Evolutionary conservation across 139 green algal genomes (phyloP), one percentile per base, ranked within the genome.

Genomic region (Haematococcus lacustris): DNA sequence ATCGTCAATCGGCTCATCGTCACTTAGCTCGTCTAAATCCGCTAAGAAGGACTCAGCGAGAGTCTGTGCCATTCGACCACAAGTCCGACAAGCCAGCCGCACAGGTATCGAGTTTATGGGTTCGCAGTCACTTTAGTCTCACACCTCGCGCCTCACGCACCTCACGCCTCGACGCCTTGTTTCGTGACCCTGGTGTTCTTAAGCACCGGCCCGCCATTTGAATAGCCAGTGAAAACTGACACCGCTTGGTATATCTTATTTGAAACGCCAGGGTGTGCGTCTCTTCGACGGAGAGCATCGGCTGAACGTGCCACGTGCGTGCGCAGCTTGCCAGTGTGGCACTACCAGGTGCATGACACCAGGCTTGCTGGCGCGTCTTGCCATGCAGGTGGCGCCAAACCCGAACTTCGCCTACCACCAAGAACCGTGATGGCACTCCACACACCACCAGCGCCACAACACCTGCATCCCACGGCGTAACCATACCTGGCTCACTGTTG

Each of bases 11-110:
- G 62, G 73, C 38, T 88, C 88, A 43, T 89, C 88, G n/a, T 98
- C 94, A 0, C 88, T 94, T 0, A 98, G 75, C 51, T 98, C 93
- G 4, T 98, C 92, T 23, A 98, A 61, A 59, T 98, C 94, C 17
- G 89, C 93, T n/a, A 98, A 75, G 73, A 98, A 98, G 7, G 76
- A 88, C 41, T 98, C 94, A 51, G 93, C 93, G 1, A 98, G 74
- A 3, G 93, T 84, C 17, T 79, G 74, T 2, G 67, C 67, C 67
- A 72, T 72, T n/a, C n/a, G n/a, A n/a, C n/a, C n/a, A n/a, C n/a
- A n/a, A n/a, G n/a, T n/a, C n/a, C n/a, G n/a, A n/a, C n/a, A n/a
- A 13, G 63, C 26, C 23, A 30, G 4, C 9, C 33, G 53, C 53
- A 35, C 43, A 4, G 25, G 4, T 66, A 6, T 3, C 32, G 21